Evolutionary conservation across 768 basidiomycete genomes (phyloP).

Genomic region (Boletus sp.): DNA sequence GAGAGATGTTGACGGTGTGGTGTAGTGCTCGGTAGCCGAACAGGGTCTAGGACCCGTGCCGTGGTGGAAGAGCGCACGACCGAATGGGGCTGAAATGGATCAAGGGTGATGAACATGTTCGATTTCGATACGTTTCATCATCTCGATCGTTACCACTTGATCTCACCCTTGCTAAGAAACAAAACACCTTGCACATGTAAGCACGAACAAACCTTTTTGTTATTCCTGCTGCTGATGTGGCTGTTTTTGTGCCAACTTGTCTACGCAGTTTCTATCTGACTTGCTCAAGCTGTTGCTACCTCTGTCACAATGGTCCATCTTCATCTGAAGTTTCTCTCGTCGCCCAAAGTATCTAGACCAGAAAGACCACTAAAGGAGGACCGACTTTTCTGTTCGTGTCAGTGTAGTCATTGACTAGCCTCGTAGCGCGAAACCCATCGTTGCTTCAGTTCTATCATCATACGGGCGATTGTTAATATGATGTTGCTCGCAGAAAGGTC

Average conservation of each 20-base stretch:
- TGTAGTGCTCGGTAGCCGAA: slow-evolving; percentile 79
- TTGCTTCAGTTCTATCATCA: too few species aligned
- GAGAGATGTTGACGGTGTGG: not conserved
- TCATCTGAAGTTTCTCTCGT: not conserved
- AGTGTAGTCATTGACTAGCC: not conserved
- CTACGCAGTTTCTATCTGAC: not conserved
- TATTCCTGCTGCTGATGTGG: not conserved
- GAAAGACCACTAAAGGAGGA: not conserved
- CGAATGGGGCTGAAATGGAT: slow-evolving; percentile 42
- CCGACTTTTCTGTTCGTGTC: not conserved
- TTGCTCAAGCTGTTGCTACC: not conserved
- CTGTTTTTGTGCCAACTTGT: not conserved
- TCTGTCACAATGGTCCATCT: not conserved
- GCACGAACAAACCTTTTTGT: not conserved
- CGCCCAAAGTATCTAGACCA: not conserved
- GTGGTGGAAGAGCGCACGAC: slow-evolving; percentile 66
- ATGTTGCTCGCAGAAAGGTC: too few species aligned
- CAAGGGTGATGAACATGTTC: slow-evolving; percentile 29
- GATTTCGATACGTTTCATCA: not conserved
- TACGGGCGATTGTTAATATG: too few species aligned
- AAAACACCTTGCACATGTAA: not conserved
- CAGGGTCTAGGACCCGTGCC: slow-evolving; percentile 74
- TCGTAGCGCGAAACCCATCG: too few species aligned
- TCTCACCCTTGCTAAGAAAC: not conserved
- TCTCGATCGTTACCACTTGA: not conserved